Evolutionary conservation across 495 filamentous ascomycete species (phyloP), one percentile per base, ranked within the genome.

Genomic region (Penicillium herquei): DNA sequence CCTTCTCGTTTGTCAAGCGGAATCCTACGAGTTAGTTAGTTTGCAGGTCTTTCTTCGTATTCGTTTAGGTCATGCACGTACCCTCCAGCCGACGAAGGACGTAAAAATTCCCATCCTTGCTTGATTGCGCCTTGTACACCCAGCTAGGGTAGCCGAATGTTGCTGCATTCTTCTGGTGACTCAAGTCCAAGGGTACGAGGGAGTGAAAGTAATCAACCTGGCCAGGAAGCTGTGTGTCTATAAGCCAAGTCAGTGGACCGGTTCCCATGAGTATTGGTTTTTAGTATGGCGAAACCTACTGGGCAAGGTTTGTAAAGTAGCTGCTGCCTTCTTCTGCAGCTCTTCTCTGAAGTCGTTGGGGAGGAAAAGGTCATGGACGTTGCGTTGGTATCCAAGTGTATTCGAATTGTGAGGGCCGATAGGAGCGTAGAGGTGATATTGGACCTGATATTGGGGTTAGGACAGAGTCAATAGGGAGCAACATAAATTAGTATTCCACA

Each of bases 71-170:
- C 10, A n/a, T 11, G 8, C 13, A 10, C 55, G 39, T 71, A 83
- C 81, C 91, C 83, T 96, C 92, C 39, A 98, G 80, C 59, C 94
- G 78, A 57, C 94, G 83, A 39, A 98, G 77, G 49, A 85, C 87
- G 70, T 96, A 98, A 10, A 84, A 83, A 52, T 86, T 85, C 2
- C 91, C 95, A 72, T 92, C 92, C 61, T 89, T 90, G 61, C 81
- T 87, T 3, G 89, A 95, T 51, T 87, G 84, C n/a, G 92, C 94
- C 71, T 98, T 98, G 74, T 96, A 98, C 0, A 96, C 82, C 89
- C 91, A 97, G 66, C 87, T 96, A 6, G 84, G 82, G 67, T 89
- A 95, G 9, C 90, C 90, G 73, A 96, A 96, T 5, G 84, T 81
- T 3, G 84, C 73, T 1, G 85, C 75, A 58, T 84, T 90, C 70